Evolutionary conservation across 306 rosid species (phyloP), one percentile per base, ranked within the genome.

Genomic region (Citrullus amarus): DNA sequence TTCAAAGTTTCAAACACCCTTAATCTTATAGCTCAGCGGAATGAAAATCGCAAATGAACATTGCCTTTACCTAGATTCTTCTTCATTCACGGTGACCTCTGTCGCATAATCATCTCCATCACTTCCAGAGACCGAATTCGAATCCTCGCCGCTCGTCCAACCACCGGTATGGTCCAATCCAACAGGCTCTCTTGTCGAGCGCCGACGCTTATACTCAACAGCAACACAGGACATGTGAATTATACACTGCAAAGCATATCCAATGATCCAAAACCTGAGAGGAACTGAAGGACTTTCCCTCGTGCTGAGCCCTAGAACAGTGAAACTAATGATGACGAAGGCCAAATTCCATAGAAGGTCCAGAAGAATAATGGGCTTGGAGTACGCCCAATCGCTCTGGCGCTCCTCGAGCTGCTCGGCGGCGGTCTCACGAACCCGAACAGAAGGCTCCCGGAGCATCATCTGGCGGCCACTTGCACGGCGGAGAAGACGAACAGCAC

Each of bases 391-490:
- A 50, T 84, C 85, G 57, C 96, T 88, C 86, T 88, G 97, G 39
- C 96, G 86, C 83, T 82, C 94, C 83, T 93, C 98, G 60, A 89
- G 85, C 88, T 91, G 91, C 83, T 85, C 97, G 53, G 96, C 97
- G 20, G 97, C 96, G 69, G 80, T 85, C 80, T 93, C 98, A 4
- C 98, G 88, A 17, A 93, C 98, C 9, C 80, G 85, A 50, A 92
- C 87, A 9, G 93, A 91, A 4, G 87, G 89, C 78, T 91, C 97
- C 0, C 90, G 87, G 14, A 95, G 90, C 93, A 89, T 86, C 96
- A 92, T 90, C 3, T 88, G 90, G 67, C 92, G 82, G 38, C 91
- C 92, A 48, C 96, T 89, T 0, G 88, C 93, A 0, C 86, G 92
- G 28, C 97, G 90, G 62, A 91, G 87, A 58, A 89, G 85, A 25